A percentile compares a stretch with the other conserved stretches of the same genome.
Evolutionary conservation across 106 monocot genomes (phyloP).

Genomic region (Dendrobium catenatum): DNA sequence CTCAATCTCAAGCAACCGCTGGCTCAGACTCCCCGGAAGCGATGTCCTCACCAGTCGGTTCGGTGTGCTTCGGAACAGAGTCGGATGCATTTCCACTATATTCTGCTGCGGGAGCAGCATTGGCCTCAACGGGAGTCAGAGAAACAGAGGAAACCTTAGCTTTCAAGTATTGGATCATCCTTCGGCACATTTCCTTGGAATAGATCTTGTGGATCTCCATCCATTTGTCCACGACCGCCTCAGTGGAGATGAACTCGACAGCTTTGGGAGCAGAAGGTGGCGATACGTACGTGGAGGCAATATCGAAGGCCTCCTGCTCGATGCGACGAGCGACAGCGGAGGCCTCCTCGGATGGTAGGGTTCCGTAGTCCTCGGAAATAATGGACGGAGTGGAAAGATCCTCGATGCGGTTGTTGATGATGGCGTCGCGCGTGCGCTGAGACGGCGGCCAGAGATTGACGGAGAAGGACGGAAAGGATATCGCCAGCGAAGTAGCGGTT

Average conservation of each 20-base stretch:
- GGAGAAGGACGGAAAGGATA: conserved; percentile 4
- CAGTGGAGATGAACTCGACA: neutral
- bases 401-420: conserved; percentile 37
- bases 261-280: neutral
- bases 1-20: conserved; percentile 9
- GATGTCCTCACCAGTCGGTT: conserved; percentile 2
- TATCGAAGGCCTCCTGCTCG: conserved; percentile 39
- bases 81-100: neutral
- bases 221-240: conserved; percentile 24
- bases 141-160: neutral
- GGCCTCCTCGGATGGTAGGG: conserved; percentile 25
- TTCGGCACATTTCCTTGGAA: conserved; percentile 49
- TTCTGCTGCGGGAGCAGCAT: neutral
- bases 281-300: conserved; percentile 12
- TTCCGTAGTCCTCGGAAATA: conserved; percentile 48
- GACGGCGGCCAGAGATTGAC: conserved; percentile 56
- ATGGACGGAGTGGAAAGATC: conserved; percentile 29
- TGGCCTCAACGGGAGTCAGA: neutral
- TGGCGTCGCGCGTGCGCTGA: conserved; percentile 60
- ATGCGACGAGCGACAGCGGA: conserved; percentile 16
- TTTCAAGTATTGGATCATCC: conserved; percentile 33
- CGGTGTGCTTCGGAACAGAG: neutral
- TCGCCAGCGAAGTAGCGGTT: neutral
- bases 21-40: neutral
- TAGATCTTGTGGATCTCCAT: conserved; percentile 38